A percentile compares a stretch with the other conserved stretches of the same genome.
Conservation (phyloP, 805 yeast species). For the Teunomyces lycoperdinae region DNA sequence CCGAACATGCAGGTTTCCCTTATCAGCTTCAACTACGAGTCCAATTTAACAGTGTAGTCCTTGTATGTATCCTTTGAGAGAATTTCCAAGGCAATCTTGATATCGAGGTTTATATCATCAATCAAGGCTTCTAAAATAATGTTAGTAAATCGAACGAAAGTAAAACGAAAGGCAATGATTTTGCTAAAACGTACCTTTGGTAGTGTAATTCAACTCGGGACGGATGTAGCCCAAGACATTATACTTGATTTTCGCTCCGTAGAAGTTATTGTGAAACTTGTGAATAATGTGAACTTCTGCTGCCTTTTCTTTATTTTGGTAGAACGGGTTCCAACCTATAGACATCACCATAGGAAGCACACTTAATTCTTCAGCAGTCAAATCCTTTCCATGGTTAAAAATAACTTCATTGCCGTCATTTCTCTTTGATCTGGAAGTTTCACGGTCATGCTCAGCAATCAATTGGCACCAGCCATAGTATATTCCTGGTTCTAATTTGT, state of each 20-base stretch:
- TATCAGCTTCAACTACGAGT: not conserved
- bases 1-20: not conserved
- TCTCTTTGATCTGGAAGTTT: conserved; percentile 6
- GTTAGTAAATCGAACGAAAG: conserved; percentile 16
- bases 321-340: conserved; percentile 94
- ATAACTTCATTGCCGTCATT: conserved; percentile 30
- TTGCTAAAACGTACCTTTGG: conserved; percentile 39
- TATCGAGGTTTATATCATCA: conserved; percentile 78
- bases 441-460: conserved; percentile 13
- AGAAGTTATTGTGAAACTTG: conserved; percentile 63
- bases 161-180: not conserved
- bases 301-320: conserved; percentile 71
- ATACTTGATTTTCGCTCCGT: conserved; percentile 74
- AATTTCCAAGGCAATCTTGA: conserved; percentile 57
- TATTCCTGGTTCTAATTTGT: conserved; percentile 66
- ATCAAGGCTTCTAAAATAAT: conserved; percentile 66
- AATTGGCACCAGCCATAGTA: conserved; percentile 76
- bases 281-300: conserved; percentile 88
- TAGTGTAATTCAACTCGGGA: conserved; percentile 83
- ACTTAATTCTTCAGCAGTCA: conserved; percentile 42
- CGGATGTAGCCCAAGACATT: conserved; percentile 84
- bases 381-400: conserved; percentile 58
- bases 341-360: conserved; percentile 90
- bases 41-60: conserved; percentile 4
- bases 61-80: conserved; percentile 27